Evolutionary conservation across 2,329 filamentous ascomycete genomes (phyloP), one percentile per base, ranked within the genome.

Genomic region (Xylariaceae sp.): DNA sequence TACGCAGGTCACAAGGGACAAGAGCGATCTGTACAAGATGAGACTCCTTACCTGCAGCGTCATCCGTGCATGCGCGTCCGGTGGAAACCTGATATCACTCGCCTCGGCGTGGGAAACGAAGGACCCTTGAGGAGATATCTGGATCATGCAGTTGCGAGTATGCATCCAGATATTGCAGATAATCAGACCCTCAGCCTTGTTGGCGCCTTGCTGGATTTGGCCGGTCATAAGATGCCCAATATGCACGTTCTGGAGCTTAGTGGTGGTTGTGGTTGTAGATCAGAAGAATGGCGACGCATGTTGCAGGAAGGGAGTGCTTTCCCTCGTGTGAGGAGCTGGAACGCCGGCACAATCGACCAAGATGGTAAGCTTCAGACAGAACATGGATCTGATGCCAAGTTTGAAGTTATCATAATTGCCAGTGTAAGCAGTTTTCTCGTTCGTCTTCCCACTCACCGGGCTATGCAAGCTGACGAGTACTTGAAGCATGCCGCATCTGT

Each of bases 31-130:
- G 12, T 33, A 35, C 8, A 32, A 21, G 19, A 17, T 15, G 32
- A 18, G 19, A 14, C n/a, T 14, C 17, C 13, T n/a, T 16, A 22
- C 14, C 28, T 33, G 1, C 31, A 35, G 19, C 41, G 45, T 1
- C 29, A 47, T 4, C 45, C 45, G 1, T 22, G 12, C 5, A 25
- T 49, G 1, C 33, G 42, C 0, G 33, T 45, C 0, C 14, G 12
- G 16, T 49, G 45, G 45, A 46, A 43, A 17, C 46, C 44, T 2
- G 44, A 49, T 23, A 30, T 47, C 7, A 2, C 22, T 6, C 24
- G 36, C 10, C 22, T 45, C 2, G 5, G 21, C 11, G 12, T 17
- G 11, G 33, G 17, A 3, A 17, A 17, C 8, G 38, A 36, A 8
- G 12, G 10, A 3, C 10, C 28, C 5, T 7, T 45, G 7, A 14